These are phyloP conservation scores for Nymphaea thermarum DNA, from an alignment of 164 flowering plant genomes.

Conservation along the genomic window DNA sequence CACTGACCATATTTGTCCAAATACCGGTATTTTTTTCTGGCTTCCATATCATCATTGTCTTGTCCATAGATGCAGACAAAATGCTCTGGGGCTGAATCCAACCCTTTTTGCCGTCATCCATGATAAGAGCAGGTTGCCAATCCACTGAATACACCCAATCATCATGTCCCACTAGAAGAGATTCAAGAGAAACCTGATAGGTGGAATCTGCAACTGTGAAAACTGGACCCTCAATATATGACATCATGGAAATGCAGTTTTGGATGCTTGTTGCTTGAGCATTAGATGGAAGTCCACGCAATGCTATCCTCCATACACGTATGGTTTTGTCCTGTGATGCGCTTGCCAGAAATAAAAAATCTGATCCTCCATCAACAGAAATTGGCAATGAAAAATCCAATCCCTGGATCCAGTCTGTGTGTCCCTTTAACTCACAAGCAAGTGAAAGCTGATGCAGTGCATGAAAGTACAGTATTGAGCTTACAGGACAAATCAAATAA, in stretches of 20 bases:
- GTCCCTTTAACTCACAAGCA: constrained; percentile 89
- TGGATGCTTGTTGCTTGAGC: constrained; percentile 17
- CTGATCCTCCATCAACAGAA: constrained; percentile 14
- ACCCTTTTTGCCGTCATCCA: constrained; percentile 20
- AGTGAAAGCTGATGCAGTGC: constrained; percentile 44
- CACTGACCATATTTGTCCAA: constrained; percentile 95
- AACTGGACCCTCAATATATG: constrained; percentile 86
- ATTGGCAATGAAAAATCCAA: constrained; percentile 87
- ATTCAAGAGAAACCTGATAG: constrained; percentile 83
- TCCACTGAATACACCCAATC: constrained; percentile 98
- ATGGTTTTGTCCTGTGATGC: constrained; percentile 95
- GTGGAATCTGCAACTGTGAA: constrained; percentile 47
- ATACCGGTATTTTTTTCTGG: constrained; percentile 91
- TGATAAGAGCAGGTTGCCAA: constrained; percentile 74
- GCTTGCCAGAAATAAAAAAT: constrained; percentile 48
- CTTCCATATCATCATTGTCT: constrained; percentile 99
- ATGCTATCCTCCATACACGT: constrained; percentile 79
- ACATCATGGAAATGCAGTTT: constrained; percentile 46
- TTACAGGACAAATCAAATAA: not conserved
- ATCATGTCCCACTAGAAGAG: constrained; percentile 91
- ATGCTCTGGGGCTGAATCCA: constrained; percentile 65
- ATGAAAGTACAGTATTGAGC: not conserved
- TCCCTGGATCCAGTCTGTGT: constrained; percentile 92
- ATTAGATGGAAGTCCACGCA: constrained; percentile 7
- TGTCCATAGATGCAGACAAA: constrained; percentile 97